Base-by-base conservation (phyloP, 2,329 filamentous ascomycete genomes). In the Xylariales sp. region DNA sequence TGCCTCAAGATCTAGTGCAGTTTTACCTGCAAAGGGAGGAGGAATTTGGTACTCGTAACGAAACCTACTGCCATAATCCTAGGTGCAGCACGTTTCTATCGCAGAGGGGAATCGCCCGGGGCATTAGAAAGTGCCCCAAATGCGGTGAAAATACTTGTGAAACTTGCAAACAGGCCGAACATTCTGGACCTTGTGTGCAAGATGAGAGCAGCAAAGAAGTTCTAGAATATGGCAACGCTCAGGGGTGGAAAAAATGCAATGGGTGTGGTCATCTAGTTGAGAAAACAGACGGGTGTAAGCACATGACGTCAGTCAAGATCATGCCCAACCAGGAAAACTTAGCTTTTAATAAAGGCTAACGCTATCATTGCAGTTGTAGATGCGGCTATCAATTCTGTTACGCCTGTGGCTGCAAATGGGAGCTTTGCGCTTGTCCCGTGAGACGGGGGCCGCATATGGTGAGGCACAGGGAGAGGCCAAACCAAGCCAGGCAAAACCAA, bases 341-440 rank as follows among this genome's bases (percentile, higher is more conserved):
- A 14, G 53, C 7, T 6, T 3, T 36, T 18, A 2, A 14, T 55
- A 30, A 32, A 7, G 4, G 48, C 48, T 53, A 23, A 53, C 5
- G 8, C 16, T 30, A 8, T 45, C 30, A 10, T 61, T 10, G 28
- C 28, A 62, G 59, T 23, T 62, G 39, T 14, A 54, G 32, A 45
- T 54, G 49, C 32, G 28, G 49, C 16, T 14, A 16, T 10, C 10
- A 46, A 18, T 54, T 62, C n/a, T 62, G 59, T n/a, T 54, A 36
- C 18, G 3, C 2, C 9, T 52, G 46, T 48, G 32, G 45, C 32
- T 4, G 5, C 1, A 5, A 5, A 32, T 16, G 9, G 30, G n/a
- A 16, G 12, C 3, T 1, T 14, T 56, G 23, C 36, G 12, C 8
- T 3, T 18, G 23, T 23, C 23, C 23, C 23, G 23, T 23, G 23